Base-by-base conservation (phyloP, 345 rosid genomes). In the Brassica juncea region DNA sequence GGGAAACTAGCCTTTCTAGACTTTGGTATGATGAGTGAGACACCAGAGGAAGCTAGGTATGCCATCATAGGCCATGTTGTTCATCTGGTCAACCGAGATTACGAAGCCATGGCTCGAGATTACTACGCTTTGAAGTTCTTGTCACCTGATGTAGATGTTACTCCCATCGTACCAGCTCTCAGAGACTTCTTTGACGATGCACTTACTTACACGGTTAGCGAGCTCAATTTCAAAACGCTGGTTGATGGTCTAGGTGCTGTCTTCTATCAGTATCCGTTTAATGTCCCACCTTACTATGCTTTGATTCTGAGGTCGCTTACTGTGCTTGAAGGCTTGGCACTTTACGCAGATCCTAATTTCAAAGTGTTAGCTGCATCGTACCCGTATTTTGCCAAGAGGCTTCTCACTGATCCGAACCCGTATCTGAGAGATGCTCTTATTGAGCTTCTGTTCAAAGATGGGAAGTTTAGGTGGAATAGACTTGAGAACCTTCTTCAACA, bases 11-110 rank as follows among this genome's bases (percentile, higher is more conserved):
- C 99, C 52, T 95, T 94, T 87, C 88, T 94, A 68, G 99, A 94
- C 80, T 94, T 92, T 82, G 98, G 99, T 28, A 94, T 94, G 99
- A 94, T 94, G 97, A 94, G 99, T 79, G 98, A 94, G 84, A 92
- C 99, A 72, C 99, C 99, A 3, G 99, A 94, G 88, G 95, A 85
- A 72, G 99, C 99, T 58, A 91, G 99, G 83, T 86, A 75, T 81
- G 97, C 99, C 21, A 94, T 94, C 54, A 92, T 94, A 35, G 99
- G 99, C 54, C 95, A 90, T 73, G 90, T 90, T 70, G 95, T 90
- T 81, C 99, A 94, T 87, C 73, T 94, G 87, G 99, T 94, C 11
- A 94, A 92, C 87, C 86, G 99, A 68, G 99, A 94, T 83, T 92
- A 94, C 78, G 97, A 92, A 82, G 97, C 99, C 73, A 94, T 94